These are phyloP conservation scores for Phaffia rhodozyma DNA, from an alignment of 1,284 basidiomycete species.

Conservation along the genomic window DNA sequence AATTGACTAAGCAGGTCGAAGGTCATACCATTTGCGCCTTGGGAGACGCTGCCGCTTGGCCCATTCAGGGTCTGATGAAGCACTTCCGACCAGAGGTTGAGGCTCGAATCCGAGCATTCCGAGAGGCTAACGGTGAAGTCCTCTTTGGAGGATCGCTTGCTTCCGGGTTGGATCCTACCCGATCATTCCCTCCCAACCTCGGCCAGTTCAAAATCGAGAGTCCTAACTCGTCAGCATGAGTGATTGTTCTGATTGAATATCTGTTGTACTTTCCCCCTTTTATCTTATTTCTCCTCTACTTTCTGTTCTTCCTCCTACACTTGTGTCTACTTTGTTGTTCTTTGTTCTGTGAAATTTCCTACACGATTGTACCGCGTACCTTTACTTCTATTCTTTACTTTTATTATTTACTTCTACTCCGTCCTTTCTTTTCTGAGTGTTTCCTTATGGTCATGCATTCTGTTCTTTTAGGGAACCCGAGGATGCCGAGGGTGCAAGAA, in stretches of 20 bases:
- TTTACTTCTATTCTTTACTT: background rate
- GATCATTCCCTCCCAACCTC: constrained; percentile 71
- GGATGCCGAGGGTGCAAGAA: too few species aligned
- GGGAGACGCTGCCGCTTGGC: constrained; percentile 97
- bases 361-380: background rate
- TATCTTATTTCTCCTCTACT: background rate
- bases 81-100: constrained; percentile 93
- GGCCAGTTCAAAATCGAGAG: constrained; percentile 35
- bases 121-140: constrained; percentile 59
- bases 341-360: background rate
- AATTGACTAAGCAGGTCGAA: constrained; percentile 92
- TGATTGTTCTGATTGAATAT: background rate
- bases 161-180: constrained; percentile 55
- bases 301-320: background rate
- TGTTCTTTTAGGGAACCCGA: background rate
- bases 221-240: background rate
- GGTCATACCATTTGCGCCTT: constrained; percentile 91
- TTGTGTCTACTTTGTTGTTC: background rate
- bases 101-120: constrained; percentile 66
- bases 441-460: too few species aligned
- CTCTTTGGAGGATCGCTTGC: constrained; percentile 75
- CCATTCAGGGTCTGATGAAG: constrained; percentile 89
- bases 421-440: background rate
- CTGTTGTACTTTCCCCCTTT: background rate
- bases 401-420: too few species aligned